phyloP scores from a whole-genome alignment of 2,329 filamentous ascomycete genomes.

The Dothideomycetes sp. region DNA sequence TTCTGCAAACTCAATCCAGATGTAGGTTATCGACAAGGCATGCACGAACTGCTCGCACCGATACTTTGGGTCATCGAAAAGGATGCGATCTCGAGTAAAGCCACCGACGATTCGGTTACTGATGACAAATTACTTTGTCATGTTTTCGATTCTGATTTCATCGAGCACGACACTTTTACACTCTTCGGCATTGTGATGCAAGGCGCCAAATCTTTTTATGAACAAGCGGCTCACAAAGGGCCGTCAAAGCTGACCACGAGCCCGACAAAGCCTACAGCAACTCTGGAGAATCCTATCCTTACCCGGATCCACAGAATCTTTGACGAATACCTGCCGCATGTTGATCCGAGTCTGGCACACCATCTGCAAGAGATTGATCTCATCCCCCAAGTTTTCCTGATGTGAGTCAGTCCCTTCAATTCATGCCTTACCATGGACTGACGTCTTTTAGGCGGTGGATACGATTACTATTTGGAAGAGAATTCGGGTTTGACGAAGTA shows the following conservation, averaged over 20 bases:
- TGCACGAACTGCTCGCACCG: constrained; percentile 92
- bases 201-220: constrained; percentile 76
- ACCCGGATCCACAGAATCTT: constrained; percentile 81
- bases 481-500: constrained; percentile 81
- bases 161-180: constrained; percentile 86
- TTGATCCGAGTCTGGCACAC: constrained; percentile 73
- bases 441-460: constrained; percentile 67
- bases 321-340: constrained; percentile 63
- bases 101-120: constrained; percentile 4
- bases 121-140: constrained; percentile 50
- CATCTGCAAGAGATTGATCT: constrained; percentile 80
- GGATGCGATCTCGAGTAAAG: constrained; percentile 53
- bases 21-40: constrained; percentile 90
- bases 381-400: constrained; percentile 91
- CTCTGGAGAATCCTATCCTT: constrained; percentile 61
- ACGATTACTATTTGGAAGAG: constrained; percentile 80
- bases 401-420: constrained; percentile 45
- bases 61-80: constrained; percentile 75
- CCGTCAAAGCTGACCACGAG: constrained; percentile 23
- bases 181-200: constrained; percentile 85
- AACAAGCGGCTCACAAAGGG: constrained; percentile 43
- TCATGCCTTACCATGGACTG: constrained; percentile 15
- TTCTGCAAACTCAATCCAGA: constrained; percentile 88
- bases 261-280: constrained; percentile 30
- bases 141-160: constrained; percentile 60